Evolutionary conservation across 2,329 filamentous ascomycete genomes (phyloP).

Genomic region (Neospermospora avenae): DNA sequence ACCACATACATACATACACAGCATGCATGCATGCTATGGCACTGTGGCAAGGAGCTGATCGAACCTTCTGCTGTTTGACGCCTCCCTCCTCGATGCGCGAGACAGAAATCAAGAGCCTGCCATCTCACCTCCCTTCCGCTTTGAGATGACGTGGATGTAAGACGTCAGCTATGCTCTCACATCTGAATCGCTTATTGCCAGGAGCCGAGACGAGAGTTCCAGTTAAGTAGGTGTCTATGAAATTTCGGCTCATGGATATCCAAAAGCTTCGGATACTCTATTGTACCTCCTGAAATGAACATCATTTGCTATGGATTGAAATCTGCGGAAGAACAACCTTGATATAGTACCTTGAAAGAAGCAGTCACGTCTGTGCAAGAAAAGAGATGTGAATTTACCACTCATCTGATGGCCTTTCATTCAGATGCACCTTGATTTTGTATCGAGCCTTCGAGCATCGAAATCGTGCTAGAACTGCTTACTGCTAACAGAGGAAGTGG

Average conservation of each 20-base stretch:
- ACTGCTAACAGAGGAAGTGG: no score
- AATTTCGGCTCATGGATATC: background rate
- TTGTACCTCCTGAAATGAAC: background rate
- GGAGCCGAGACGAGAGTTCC: background rate
- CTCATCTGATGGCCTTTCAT: background rate
- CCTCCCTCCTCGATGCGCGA: background rate
- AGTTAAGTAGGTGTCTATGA: no score
- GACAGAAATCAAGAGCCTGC: background rate
- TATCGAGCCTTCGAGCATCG: background rate
- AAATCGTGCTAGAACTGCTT: background rate
- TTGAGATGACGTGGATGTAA: conserved; percentile 10
- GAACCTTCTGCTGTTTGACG: background rate
- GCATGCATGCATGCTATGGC: no score
- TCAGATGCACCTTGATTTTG: background rate
- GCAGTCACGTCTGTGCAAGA: background rate
- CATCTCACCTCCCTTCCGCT: background rate
- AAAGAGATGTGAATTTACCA: background rate
- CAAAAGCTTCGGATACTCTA: no score
- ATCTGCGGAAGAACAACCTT: background rate
- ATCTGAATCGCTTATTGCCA: background rate
- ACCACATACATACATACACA: no score
- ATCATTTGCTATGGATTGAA: background rate
- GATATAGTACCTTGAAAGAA: conserved; percentile 2
- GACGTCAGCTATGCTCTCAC: background rate
- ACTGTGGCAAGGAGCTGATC: background rate